Evolutionary conservation across 1,284 basidiomycete species (phyloP).

Genomic region (Ceratobasidium sp.): DNA sequence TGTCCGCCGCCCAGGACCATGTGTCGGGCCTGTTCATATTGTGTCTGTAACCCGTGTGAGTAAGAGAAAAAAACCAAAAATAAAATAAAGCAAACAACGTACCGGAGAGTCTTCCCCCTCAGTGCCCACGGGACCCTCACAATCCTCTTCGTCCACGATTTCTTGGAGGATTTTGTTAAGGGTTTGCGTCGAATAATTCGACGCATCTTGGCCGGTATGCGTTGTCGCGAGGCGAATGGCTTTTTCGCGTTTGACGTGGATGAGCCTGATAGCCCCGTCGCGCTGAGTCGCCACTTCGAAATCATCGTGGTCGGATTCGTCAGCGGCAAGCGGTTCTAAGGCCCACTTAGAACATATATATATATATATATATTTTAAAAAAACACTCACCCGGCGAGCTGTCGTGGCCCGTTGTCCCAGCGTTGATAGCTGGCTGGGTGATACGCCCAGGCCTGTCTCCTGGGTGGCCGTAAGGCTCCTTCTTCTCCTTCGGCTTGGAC

Average conservation of each 20-base stretch:
- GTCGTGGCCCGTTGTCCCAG: not conserved
- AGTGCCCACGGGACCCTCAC: not conserved
- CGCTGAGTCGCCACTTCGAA: not conserved
- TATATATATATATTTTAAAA: not conserved
- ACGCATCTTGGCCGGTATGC: not conserved
- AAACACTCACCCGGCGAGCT: not conserved
- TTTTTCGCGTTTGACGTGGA: not conserved
- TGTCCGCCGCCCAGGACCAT: constrained; percentile 31
- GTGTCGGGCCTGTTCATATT: not conserved
- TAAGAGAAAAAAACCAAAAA: not conserved
- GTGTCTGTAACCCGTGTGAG: not conserved
- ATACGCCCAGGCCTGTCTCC: constrained; percentile 11
- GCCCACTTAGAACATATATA: not conserved
- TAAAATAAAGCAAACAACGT: not conserved
- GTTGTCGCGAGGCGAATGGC: not conserved
- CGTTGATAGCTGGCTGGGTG: not conserved
- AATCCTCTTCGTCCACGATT: not conserved
- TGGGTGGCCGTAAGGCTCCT: not conserved
- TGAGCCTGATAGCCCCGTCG: not conserved
- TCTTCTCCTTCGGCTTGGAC: not conserved
- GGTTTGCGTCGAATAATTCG: not conserved
- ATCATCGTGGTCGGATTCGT: not conserved
- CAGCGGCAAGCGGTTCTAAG: not conserved
- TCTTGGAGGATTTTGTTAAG: not conserved
- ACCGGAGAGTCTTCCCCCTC: constrained; percentile 34